A percentile compares a stretch with the other conserved stretches of the same genome.
These are phyloP conservation scores for Suillus clintonianus DNA, from an alignment of 768 basidiomycete genomes.

Conservation along the genomic window DNA sequence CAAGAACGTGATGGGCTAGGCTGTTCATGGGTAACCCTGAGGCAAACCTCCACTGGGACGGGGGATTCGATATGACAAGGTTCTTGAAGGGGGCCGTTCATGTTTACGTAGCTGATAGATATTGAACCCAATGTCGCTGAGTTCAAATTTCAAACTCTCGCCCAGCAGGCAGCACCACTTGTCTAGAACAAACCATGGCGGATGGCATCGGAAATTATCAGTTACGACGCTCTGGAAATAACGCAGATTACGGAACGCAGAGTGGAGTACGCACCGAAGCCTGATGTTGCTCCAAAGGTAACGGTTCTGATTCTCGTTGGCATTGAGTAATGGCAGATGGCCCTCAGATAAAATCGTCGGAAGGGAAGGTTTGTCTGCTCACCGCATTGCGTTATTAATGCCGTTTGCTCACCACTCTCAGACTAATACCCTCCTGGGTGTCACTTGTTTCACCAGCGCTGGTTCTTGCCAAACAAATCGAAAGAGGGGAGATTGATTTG, in stretches of 20 bases:
- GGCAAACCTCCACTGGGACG: background rate
- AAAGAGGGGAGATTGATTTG: conserved; percentile 47
- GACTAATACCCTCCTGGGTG: conserved; percentile 73
- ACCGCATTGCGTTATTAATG: conserved; percentile 9
- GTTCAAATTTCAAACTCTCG: background rate
- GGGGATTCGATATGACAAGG: background rate
- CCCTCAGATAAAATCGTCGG: conserved; percentile 35
- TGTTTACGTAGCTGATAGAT: background rate
- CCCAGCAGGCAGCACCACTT: too few relatives aligned
- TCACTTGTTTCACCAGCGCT: conserved; percentile 70
- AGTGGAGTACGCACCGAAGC: conserved; percentile 52
- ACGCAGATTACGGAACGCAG: conserved; percentile 45
- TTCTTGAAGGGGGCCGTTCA: background rate
- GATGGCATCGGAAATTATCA: conserved; percentile 29
- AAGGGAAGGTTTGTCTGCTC: conserved; percentile 54
- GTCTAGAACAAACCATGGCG: background rate
- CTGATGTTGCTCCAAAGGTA: conserved; percentile 64
- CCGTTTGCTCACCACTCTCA: conserved; percentile 26
- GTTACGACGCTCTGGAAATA: conserved; percentile 53
- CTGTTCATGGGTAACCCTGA: background rate
- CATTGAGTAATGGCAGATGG: background rate
- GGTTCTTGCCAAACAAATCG: conserved; percentile 65
- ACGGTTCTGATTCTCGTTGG: conserved; percentile 6
- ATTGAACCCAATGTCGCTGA: background rate
- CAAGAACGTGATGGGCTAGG: background rate